Conservation (phyloP, 2,329 filamentous ascomycete species). For the Drechmeria coniospora region DNA sequence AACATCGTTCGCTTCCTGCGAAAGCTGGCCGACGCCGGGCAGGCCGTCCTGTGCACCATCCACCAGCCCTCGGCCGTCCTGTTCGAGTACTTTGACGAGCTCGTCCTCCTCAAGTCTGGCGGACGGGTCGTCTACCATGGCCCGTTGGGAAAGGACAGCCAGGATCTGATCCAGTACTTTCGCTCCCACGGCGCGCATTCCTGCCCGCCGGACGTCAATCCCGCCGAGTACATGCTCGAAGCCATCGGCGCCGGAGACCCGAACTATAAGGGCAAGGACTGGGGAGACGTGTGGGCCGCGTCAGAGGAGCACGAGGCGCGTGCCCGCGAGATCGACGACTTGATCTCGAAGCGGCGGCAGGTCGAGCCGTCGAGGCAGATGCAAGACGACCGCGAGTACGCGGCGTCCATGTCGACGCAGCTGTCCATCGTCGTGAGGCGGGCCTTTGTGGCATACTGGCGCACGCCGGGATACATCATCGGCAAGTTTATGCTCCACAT, state of each 20-base stretch:
- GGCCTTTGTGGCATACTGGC: slow-evolving; percentile 48
- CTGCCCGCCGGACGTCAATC: slow-evolving; percentile 33
- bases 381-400: slow-evolving; percentile 43
- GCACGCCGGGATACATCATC: slow-evolving; percentile 45
- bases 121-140: slow-evolving; percentile 40
- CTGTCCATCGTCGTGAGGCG: slow-evolving; percentile 37
- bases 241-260: slow-evolving; percentile 47
- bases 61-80: slow-evolving; percentile 42
- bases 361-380: slow-evolving; percentile 20
- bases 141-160: slow-evolving; percentile 33
- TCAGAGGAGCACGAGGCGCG: slow-evolving; percentile 32
- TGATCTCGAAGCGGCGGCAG: slow-evolving; percentile 29
- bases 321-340: slow-evolving; percentile 33
- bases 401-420: slow-evolving; percentile 41
- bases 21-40: slow-evolving; percentile 43
- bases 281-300: slow-evolving; percentile 43
- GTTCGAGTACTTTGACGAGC: slow-evolving; percentile 40
- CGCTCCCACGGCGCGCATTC: slow-evolving; percentile 29
- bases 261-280: slow-evolving; percentile 44
- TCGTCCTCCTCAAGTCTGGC: slow-evolving; percentile 36
- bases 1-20: slow-evolving; percentile 47
- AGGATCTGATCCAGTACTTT: slow-evolving; percentile 35
- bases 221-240: slow-evolving; percentile 40
- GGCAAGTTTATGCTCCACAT: slow-evolving; percentile 49
- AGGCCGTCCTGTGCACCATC: slow-evolving; percentile 45